Percentiles rank a stretch among this genome's conserved stretches.
Conservation (phyloP, 2,329 filamentous ascomycete genomes). For the Colletotrichum limetticola region DNA sequence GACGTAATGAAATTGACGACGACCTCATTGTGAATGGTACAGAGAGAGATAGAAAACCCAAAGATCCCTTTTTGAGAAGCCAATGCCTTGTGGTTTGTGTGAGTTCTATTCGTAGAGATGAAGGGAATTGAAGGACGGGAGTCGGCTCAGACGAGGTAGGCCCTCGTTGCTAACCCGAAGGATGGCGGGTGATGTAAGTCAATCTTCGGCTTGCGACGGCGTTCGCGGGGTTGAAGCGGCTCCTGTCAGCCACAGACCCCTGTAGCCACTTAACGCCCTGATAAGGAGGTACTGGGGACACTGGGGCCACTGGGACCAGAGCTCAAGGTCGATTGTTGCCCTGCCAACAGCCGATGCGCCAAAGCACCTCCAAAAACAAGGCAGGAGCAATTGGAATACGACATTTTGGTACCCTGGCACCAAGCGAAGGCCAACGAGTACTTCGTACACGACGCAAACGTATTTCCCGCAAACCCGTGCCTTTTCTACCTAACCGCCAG, state of each 20-base stretch:
- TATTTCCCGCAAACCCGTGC: neutral
- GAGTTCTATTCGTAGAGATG: neutral
- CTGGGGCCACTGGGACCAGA: no score
- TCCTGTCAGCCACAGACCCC: constrained; percentile 6
- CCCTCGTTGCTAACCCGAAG: constrained; percentile 23
- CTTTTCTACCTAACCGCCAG: neutral
- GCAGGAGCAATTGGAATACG: constrained; percentile 22
- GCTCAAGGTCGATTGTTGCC: constrained; percentile 50
- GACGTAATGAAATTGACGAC: constrained; percentile 19
- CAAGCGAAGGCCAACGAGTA: neutral
- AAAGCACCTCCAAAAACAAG: constrained; percentile 38
- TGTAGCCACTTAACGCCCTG: constrained; percentile 35
- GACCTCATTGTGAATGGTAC: constrained; percentile 25
- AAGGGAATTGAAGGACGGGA: constrained; percentile 9
- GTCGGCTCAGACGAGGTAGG: constrained; percentile 20
- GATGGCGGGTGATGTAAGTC: constrained; percentile 36
- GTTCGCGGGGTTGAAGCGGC: constrained; percentile 36
- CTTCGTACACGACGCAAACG: neutral
- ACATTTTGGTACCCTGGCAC: constrained; percentile 31
- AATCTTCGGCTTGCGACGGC: constrained; percentile 37
- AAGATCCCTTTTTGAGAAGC: constrained; percentile 1
- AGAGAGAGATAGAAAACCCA: neutral
- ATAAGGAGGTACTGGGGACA: constrained; percentile 35
- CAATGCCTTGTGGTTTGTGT: constrained; percentile 3
- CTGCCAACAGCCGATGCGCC: constrained; percentile 47